Conservation (phyloP, 1,284 basidiomycete genomes). For the Vanrija humicola region DNA sequence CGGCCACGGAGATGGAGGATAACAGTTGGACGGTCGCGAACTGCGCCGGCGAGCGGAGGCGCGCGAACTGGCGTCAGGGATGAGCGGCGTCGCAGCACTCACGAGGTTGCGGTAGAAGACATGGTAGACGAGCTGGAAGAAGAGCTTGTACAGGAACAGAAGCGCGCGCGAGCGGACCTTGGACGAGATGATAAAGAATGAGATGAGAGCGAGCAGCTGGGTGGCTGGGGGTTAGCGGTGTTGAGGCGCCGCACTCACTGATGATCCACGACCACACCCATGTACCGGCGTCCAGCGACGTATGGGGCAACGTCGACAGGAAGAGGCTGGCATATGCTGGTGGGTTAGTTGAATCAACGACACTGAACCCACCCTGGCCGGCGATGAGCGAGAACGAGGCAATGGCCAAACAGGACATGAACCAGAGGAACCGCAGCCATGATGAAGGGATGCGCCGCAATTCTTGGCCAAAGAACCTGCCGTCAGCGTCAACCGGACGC, state of each 20-base stretch:
- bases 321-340: conserved; percentile 55
- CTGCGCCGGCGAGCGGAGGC: conserved; percentile 46
- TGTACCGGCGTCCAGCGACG: conserved; percentile 54
- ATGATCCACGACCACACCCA: conserved; percentile 57
- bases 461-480: conserved; percentile 51
- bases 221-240: conserved; percentile 34
- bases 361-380: conserved; percentile 50
- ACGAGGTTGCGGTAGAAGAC: conserved; percentile 49
- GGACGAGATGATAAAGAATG: conserved; percentile 53
- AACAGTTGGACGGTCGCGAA: conserved; percentile 56
- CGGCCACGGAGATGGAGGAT: conserved; percentile 54
- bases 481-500: conserved; percentile 1
- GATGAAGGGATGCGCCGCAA: conserved; percentile 52
- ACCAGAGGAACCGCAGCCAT: conserved; percentile 57
- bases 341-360: neutral
- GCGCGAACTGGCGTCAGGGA: conserved; percentile 35
- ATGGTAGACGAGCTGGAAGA: conserved; percentile 51
- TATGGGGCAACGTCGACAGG: conserved; percentile 56
- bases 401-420: conserved; percentile 54
- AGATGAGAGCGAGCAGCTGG: conserved; percentile 51
- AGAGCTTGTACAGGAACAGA: conserved; percentile 55
- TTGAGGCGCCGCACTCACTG: conserved; percentile 30
- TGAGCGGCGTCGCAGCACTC: conserved; percentile 6
- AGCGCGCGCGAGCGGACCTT: conserved; percentile 55
- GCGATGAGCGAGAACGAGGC: conserved; percentile 55